Conservation (phyloP, 2,329 filamentous ascomycete genomes). For the Alternaria arborescens region DNA sequence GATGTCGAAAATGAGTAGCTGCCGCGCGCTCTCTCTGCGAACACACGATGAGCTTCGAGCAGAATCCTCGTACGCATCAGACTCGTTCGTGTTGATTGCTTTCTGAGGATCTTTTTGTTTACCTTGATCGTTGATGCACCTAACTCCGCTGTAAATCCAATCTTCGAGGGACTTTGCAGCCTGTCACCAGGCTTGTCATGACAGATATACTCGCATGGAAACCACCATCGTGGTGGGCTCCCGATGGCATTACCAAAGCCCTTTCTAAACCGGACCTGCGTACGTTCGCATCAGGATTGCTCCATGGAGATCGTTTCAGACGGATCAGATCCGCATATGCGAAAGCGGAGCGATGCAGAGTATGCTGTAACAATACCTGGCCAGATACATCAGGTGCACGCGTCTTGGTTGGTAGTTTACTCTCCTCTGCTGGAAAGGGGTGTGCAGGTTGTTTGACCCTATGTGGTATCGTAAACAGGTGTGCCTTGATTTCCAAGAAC, state of each 20-base stretch:
- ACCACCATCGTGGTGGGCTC: conserved; percentile 10
- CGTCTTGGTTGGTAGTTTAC: too few species aligned
- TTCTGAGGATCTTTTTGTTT: background rate
- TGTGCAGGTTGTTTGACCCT: conserved; percentile 13
- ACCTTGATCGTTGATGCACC: background rate
- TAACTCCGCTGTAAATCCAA: background rate
- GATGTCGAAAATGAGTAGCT: background rate
- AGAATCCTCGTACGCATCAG: background rate
- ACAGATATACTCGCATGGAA: conserved; percentile 2
- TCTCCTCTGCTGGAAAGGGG: background rate
- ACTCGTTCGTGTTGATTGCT: background rate
- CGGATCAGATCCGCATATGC: conserved; percentile 6
- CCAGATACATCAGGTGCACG: background rate
- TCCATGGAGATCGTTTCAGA: background rate
- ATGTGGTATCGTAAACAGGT: background rate
- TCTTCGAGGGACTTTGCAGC: background rate
- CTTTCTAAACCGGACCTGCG: background rate
- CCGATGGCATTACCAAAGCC: background rate
- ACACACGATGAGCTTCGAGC: background rate
- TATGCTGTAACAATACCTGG: conserved; percentile 2
- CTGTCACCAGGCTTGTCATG: background rate
- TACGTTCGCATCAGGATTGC: background rate
- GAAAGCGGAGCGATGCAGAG: conserved; percentile 2
- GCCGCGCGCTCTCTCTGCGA: background rate
- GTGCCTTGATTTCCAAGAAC: background rate